Evolutionary conservation across 352 stramenopile species (phyloP), one percentile per base, ranked within the genome.

Genomic region (Globisporangium barbulae): DNA sequence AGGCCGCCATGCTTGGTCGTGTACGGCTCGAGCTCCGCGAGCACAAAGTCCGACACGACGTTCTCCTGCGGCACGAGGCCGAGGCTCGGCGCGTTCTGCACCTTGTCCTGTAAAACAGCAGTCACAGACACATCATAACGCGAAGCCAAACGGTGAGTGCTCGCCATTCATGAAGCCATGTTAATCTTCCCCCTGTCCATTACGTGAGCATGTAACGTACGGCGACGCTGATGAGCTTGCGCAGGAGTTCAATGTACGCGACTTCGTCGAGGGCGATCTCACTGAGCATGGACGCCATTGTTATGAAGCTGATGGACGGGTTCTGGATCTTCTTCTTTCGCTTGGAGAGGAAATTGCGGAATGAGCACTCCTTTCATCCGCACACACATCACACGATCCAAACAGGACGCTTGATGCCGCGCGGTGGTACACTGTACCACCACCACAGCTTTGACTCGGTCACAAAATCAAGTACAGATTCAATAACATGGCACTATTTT

Each of bases 51-150:
- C 45, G 85, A 94, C 8, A 96, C 89, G 56, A 90, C 61, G 73
- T 97, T 93, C 73, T 97, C 91, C 54, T 85, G 75, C 41, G 91
- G 90, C 10, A 97, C 64, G 28, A 97, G 72, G 0, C 80, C 83
- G 21, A 90, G 60, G 62, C 74, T 72, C 12, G 80, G 78, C 22
- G 83, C 71, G 45, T 91, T 91, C 44, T 91, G 83, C 56, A 90
- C 78, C 59, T 88, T 83, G 53, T 91, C 80, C 67, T 87, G 67
- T 61, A 53, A 6, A 12, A 22, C 9, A 45, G 21, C 21, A 45
- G 33, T 17, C 30, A 35, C 42, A 58, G 5, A 21, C n/a, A 33
- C 31, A 58, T 9, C 13, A 50, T 7, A n/a, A 48, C 21, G 19
- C 7, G 5, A 19, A 5, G n/a, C 19, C 8, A 37, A 30, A 30